Base-by-base conservation (phyloP, 140 eudicot species). In the Flaveria floridana region DNA sequence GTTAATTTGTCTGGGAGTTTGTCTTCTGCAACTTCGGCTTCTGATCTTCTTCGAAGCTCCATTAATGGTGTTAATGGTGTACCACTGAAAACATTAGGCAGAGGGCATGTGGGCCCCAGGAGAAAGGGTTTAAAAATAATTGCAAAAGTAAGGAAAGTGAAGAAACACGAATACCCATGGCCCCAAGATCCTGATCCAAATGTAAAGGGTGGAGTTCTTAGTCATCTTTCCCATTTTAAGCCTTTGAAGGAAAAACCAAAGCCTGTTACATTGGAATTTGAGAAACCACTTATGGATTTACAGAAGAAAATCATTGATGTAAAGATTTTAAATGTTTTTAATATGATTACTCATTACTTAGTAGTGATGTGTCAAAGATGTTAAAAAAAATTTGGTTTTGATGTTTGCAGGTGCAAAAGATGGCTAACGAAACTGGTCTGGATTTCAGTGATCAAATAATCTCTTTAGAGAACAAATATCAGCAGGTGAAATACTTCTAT, bases 371-470 rank as follows among this genome's bases (percentile, higher is more conserved):
- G 46, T 55, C 57, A 13, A 52, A 78, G 16, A 46, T 78, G 44
- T 65, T 0, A 34, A 61, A 46, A 12, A 65, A 8, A 63, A 39
- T 18, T n/a, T 14, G 10, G 42, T 75, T 76, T 62, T 74, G 21
- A 67, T 72, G 66, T 62, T 47, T 84, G 66, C 82, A 92, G 98
- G 95, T 92, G 39, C 91, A 88, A 87, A 92, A 86, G 85, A 89
- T 89, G 98, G 96, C 96, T 37, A 89, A 87, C 75, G 96, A 92
- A 81, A 89, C 98, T 50, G 96, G 95, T 65, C 78, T 92, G 71
- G 96, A 92, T 81, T 87, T 91, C 85, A 88, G 84, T 73, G 95
- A 91, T 73, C 92, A 88, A 69, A 88, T 91, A 65, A 78, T 83
- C 63, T 78, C 88, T 37, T 73, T 89, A 47, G 98, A 92, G 88